A percentile compares a stretch with the other conserved stretches of the same genome.
These are phyloP conservation scores for Phytophthora meadii DNA, from an alignment of 352 stramenopile species.

Conservation along the genomic window DNA sequence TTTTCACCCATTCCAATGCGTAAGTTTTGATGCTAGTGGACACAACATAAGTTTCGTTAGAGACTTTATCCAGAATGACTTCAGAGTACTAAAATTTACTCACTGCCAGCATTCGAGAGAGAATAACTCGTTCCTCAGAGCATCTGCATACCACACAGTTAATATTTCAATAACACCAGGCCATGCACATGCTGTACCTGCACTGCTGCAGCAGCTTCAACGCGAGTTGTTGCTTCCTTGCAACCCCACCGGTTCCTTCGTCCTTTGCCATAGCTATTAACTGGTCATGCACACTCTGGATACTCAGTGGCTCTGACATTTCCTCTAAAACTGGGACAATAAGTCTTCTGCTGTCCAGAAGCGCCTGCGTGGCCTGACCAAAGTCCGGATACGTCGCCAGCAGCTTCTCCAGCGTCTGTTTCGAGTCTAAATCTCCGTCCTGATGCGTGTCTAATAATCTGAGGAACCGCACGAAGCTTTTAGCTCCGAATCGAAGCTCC, in stretches of 20 bases:
- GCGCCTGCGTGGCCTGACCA: conserved; percentile 52
- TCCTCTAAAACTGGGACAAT: conserved; percentile 12
- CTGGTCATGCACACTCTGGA: conserved; percentile 59
- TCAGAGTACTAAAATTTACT: conserved; percentile 14
- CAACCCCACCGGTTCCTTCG: conserved; percentile 59
- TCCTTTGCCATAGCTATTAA: conserved; percentile 66
- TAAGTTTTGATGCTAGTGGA: conserved; percentile 77
- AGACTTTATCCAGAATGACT: background rate
- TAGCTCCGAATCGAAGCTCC: conserved; percentile 75
- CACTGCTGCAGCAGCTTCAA: conserved; percentile 64
- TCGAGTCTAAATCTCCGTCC: conserved; percentile 8
- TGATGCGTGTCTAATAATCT: conserved; percentile 39
- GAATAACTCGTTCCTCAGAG: conserved; percentile 62
- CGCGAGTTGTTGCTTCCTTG: conserved; percentile 69
- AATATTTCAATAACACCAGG: background rate
- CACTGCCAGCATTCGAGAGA: conserved; percentile 81
- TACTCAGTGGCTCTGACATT: conserved; percentile 35
- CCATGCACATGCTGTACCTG: conserved; percentile 23
- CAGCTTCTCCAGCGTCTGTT: conserved; percentile 38
- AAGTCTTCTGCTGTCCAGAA: conserved; percentile 50
- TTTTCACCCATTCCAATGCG: conserved; percentile 86
- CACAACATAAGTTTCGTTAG: conserved; percentile 9
- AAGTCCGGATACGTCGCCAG: conserved; percentile 59
- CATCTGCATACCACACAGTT: conserved; percentile 32
- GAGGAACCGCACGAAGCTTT: conserved; percentile 68